Percentiles rank a stretch among this genome's conserved stretches.
phyloP scores from a whole-genome alignment of 768 basidiomycete species.

The Kwoniella shandongensis region DNA sequence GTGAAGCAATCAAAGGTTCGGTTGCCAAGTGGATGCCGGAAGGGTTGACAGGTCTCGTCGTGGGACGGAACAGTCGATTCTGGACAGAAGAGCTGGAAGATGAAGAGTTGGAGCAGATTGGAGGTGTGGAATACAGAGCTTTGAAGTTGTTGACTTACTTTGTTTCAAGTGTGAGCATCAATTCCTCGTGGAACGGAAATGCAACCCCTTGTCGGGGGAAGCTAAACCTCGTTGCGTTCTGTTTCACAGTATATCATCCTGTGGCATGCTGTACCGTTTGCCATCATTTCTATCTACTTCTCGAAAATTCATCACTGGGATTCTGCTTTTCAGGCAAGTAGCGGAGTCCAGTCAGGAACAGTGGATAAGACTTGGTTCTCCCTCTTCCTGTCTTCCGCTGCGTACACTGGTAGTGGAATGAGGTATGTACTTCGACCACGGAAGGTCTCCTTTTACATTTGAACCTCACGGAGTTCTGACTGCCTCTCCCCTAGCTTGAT shows the following conservation, averaged over 20 bases:
- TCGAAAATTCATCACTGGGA: slow-evolving; percentile 29
- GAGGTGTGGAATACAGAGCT: slow-evolving; percentile 48
- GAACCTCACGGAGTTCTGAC: not conserved
- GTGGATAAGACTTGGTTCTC: slow-evolving; percentile 43
- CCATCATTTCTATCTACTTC: slow-evolving; percentile 47
- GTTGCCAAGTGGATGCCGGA: slow-evolving; percentile 46
- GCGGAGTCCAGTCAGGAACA: slow-evolving; percentile 27
- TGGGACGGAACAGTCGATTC: slow-evolving; percentile 47
- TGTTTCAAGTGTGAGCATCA: slow-evolving; percentile 34
- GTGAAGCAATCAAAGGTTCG: slow-evolving; percentile 13
- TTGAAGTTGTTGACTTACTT: slow-evolving; percentile 41
- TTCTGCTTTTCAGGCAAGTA: slow-evolving; percentile 20
- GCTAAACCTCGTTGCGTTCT: not conserved
- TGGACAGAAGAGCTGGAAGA: slow-evolving; percentile 47
- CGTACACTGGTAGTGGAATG: slow-evolving; percentile 41
- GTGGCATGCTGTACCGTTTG: slow-evolving; percentile 39
- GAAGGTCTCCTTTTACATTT: slow-evolving; percentile 3
- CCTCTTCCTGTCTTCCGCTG: slow-evolving; percentile 27
- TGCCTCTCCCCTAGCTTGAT: slow-evolving; percentile 25
- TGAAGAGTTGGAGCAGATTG: slow-evolving; percentile 46
- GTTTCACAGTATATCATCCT: slow-evolving; percentile 39
- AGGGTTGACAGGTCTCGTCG: slow-evolving; percentile 34
- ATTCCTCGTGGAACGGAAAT: no score
- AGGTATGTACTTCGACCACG: no score
- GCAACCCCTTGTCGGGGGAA: no score